Percentiles rank a stretch among this genome's conserved stretches.
These are phyloP conservation scores for Suhomyces sp. DNA, from an alignment of 805 yeast genomes.

Conservation along the genomic window DNA sequence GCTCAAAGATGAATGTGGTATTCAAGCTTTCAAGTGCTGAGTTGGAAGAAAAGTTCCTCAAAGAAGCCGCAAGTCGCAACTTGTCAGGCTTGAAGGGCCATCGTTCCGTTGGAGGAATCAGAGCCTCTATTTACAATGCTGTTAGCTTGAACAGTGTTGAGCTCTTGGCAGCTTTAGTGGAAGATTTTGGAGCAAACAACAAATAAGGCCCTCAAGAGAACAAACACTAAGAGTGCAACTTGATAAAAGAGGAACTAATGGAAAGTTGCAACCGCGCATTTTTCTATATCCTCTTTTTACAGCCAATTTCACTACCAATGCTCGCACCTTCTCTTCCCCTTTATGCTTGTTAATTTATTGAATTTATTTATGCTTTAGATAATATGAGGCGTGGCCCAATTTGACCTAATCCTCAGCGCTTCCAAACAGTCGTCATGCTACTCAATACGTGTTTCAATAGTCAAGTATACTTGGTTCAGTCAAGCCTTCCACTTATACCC, in stretches of 20 bases:
- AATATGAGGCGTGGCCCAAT: no score
- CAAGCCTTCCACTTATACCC: no score
- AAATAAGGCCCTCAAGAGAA: background rate
- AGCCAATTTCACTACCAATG: background rate
- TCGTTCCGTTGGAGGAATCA: constrained; percentile 94
- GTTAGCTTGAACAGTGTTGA: constrained; percentile 61
- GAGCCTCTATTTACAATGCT: constrained; percentile 92
- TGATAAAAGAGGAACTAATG: background rate
- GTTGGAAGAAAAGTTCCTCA: constrained; percentile 66
- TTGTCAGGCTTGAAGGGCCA: constrained; percentile 90
- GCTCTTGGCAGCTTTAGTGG: constrained; percentile 53
- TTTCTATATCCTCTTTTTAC: background rate
- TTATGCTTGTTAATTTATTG: no score
- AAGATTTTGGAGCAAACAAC: constrained; percentile 51
- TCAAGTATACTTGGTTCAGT: no score
- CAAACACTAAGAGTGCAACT: background rate
- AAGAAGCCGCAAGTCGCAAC: constrained; percentile 56
- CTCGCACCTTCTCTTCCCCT: background rate
- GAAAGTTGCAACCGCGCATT: background rate
- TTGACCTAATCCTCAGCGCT: no score
- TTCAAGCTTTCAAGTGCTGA: constrained; percentile 70
- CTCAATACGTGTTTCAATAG: no score
- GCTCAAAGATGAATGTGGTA: constrained; percentile 92
- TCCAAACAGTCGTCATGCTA: no score
- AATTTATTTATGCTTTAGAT: background rate